Base-by-base conservation (phyloP, 2,329 filamentous ascomycete genomes). In the Lojkania enalia region DNA sequence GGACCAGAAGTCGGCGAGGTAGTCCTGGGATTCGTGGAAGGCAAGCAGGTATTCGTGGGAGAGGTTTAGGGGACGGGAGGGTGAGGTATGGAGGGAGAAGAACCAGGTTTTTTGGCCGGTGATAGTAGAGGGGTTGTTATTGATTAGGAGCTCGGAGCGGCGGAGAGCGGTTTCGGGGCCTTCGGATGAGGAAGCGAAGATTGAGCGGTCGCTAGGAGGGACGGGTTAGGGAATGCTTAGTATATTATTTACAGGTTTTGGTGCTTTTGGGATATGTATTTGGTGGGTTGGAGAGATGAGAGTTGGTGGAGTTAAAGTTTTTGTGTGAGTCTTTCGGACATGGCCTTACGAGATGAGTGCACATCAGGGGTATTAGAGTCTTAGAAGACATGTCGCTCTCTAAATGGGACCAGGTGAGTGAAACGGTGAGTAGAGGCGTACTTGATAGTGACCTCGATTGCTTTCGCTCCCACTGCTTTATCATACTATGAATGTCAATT, bases 11-110 rank as follows among this genome's bases (percentile, higher is more conserved):
- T 44, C 41, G 5, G 41, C 41, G 16, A 37, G 41, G 41, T 37
- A 44, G 33, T 44, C 41, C 13, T 36, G 31, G 5, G 41, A 20
- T 32, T 44, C 41, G 23, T 44, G 41, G 23, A 44, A 44, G 4
- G 33, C 41, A 21, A 44, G 33, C 13, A 44, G 4, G 33, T 44
- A 38, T 44, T 44, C 30, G 29, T 42, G 39, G 12, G 29, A 35
- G 19, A 35, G 27, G 30, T 42, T 42, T 25, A 42, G 39, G 16
- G 39, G 39, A 16, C 30, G 18, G 20, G 15, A 11, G 29, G 39
- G 30, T 4, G 29, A 35, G 27, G 39, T 35, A 19, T 30, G 39
- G 18, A 42, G 19, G 20, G 14, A 20, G 7, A 35, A 9, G 39
- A 35, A 35, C 39, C 39, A 42, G 5, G 31, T 33, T 27, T 27